These are phyloP conservation scores for Chaetomium olivaceum DNA, from an alignment of 2,329 filamentous ascomycete genomes.

Conservation along the genomic window DNA sequence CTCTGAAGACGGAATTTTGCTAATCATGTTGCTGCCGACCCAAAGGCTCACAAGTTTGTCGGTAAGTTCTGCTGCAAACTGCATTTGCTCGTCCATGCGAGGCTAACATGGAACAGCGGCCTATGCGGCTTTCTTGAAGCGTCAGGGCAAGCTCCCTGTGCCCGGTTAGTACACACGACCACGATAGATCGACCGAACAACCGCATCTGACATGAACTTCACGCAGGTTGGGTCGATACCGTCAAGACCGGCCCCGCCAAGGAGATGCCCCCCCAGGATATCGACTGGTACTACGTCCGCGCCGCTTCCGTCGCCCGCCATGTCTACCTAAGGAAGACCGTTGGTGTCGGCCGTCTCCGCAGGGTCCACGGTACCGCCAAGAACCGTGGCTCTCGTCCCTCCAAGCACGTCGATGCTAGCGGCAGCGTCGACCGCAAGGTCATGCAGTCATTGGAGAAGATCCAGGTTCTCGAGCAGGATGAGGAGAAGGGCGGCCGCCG, in stretches of 20 bases:
- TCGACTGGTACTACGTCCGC: constrained; percentile 94
- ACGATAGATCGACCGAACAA: not conserved
- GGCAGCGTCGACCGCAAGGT: constrained; percentile 97
- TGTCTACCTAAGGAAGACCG: constrained; percentile 99
- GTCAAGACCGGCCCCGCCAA: constrained; percentile 97
- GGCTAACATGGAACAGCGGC: constrained; percentile 83
- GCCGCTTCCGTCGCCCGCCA: constrained; percentile 94
- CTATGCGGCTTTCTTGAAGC: constrained; percentile 89
- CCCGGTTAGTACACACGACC: constrained; percentile 65
- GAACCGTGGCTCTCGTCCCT: constrained; percentile 92
- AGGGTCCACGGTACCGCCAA: constrained; percentile 95
- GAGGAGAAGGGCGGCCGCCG: constrained; percentile 98
- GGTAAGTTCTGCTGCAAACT: constrained; percentile 31
- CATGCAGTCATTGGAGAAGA: constrained; percentile 98
- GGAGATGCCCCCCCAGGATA: constrained; percentile 96
- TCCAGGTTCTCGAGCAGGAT: constrained; percentile 94
- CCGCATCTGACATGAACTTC: constrained; percentile 26
- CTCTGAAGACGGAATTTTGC: constrained; percentile 73
- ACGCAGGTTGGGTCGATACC: constrained; percentile 92
- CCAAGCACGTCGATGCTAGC: constrained; percentile 92
- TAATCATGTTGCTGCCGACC: constrained; percentile 50
- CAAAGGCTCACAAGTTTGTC: constrained; percentile 86
- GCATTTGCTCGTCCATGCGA: constrained; percentile 12
- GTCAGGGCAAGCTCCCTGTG: constrained; percentile 88
- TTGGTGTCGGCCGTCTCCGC: constrained; percentile 95